phyloP scores from a whole-genome alignment of 352 stramenopile genomes.

The Lagenidium sp. region DNA sequence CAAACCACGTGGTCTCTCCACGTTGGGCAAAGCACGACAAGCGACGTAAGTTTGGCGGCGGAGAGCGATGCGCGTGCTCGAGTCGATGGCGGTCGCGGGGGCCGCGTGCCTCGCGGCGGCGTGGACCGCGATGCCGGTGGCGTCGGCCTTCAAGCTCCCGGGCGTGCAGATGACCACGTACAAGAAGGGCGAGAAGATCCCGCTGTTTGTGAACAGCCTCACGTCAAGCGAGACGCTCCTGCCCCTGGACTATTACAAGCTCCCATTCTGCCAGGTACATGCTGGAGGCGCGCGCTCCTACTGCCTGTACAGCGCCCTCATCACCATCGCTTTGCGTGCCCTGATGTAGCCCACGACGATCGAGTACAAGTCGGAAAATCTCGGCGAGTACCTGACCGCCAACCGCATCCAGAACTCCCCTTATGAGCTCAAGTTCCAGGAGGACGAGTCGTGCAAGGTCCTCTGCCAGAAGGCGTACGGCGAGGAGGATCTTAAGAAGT shows the following conservation, averaged over 20 bases:
- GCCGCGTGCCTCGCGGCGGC: constrained; percentile 1
- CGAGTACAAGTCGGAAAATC: constrained; percentile 97
- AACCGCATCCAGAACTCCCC: constrained; percentile 99
- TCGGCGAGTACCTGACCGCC: constrained; percentile 98
- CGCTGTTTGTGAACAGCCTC: constrained; percentile 93
- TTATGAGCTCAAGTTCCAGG: constrained; percentile 93
- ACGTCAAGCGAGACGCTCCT: constrained; percentile 94
- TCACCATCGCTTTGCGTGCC: not conserved
- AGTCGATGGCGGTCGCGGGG: constrained; percentile 15
- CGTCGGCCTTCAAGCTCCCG: constrained; percentile 57
- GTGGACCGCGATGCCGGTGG: constrained; percentile 1
- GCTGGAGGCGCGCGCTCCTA: not conserved
- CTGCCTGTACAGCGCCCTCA: not conserved
- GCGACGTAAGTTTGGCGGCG: no score
- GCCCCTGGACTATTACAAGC: constrained; percentile 97
- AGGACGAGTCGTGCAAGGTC: constrained; percentile 58
- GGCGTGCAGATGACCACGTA: constrained; percentile 88
- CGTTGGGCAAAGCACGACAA: no score
- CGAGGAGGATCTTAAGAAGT: constrained; percentile 86
- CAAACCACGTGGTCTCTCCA: no score
- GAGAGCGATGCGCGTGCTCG: constrained; percentile 15
- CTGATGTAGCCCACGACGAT: constrained; percentile 77
- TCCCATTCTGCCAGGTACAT: constrained; percentile 91
- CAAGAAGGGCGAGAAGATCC: constrained; percentile 74
- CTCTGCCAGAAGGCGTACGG: constrained; percentile 85